A percentile compares a stretch with the other conserved stretches of the same genome.
These are phyloP conservation scores for Porphyrellus cyaneotinctus DNA, from an alignment of 768 basidiomycete genomes.

Conservation along the genomic window DNA sequence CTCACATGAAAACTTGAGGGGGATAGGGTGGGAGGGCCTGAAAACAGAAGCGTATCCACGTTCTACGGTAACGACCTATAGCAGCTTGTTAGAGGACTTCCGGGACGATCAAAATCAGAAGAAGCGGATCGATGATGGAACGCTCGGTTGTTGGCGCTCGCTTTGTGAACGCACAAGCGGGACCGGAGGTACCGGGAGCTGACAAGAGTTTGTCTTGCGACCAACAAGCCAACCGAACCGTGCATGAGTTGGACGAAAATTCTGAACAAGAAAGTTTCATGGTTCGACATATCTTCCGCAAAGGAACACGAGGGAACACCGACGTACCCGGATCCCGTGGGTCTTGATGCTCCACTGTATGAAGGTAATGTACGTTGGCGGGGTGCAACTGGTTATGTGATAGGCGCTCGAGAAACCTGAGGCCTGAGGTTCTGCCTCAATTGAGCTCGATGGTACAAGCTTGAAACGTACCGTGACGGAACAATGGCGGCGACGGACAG, in stretches of 20 bases:
- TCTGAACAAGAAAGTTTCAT: too few species aligned
- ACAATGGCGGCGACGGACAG: background rate
- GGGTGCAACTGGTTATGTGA: background rate
- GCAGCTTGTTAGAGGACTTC: background rate
- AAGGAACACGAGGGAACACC: background rate
- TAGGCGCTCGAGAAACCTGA: background rate
- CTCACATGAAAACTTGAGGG: background rate
- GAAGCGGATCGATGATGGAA: background rate
- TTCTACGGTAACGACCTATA: background rate
- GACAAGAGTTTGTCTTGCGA: background rate
- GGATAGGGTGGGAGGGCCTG: constrained; percentile 3
- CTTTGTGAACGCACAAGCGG: background rate
- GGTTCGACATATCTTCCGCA: background rate
- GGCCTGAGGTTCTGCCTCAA: constrained; percentile 10
- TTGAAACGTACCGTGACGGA: constrained; percentile 5
- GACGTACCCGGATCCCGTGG: background rate
- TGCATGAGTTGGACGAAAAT: background rate
- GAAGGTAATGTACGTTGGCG: background rate
- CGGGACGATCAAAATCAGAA: constrained; percentile 7
- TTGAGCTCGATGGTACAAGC: constrained; percentile 6
- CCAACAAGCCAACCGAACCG: background rate
- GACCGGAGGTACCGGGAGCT: background rate
- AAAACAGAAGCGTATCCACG: background rate
- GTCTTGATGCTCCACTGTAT: background rate
- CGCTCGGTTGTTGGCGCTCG: background rate